These are phyloP conservation scores for Phytophthora melonis DNA, from an alignment of 352 stramenopile species.

Conservation along the genomic window DNA sequence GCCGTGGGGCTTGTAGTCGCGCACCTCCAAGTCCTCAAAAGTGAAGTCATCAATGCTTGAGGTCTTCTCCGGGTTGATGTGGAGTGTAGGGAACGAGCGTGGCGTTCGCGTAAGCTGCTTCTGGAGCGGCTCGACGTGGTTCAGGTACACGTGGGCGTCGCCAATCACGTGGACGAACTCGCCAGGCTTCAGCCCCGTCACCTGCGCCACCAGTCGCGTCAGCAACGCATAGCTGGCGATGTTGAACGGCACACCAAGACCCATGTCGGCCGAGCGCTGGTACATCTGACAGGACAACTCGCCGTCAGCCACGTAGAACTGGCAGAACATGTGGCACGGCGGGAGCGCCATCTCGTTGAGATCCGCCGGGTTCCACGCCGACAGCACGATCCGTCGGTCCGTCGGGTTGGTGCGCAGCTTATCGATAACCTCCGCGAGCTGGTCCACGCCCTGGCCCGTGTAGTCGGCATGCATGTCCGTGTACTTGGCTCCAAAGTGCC, in stretches of 20 bases:
- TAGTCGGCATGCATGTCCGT: conserved; percentile 98
- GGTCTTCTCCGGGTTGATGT: conserved; percentile 88
- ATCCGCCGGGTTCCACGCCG: conserved; percentile 99
- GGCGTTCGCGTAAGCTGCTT: conserved; percentile 95
- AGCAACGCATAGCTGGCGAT: conserved; percentile 99
- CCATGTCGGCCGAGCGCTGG: conserved; percentile 99
- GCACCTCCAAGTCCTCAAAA: conserved; percentile 97
- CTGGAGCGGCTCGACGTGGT: conserved; percentile 98
- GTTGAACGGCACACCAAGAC: conserved; percentile 99
- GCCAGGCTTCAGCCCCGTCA: conserved; percentile 93
- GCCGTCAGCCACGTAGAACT: conserved; percentile 91
- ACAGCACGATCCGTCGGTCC: conserved; percentile 98
- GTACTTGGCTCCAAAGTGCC: conserved; percentile 99
- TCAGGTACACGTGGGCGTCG: conserved; percentile 99
- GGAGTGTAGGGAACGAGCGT: conserved; percentile 95
- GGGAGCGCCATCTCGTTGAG: conserved; percentile 98
- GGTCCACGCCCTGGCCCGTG: conserved; percentile 97
- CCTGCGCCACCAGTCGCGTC: conserved; percentile 97
- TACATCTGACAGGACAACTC: conserved; percentile 97
- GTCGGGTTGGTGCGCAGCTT: conserved; percentile 98
- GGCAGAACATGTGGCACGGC: conserved; percentile 99
- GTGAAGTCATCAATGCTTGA: conserved; percentile 96
- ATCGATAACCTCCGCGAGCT: conserved; percentile 97
- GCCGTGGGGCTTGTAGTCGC: conserved; percentile 96
- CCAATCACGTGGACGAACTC: conserved; percentile 99